phyloP scores from a whole-genome alignment of 2,329 filamentous ascomycete species.

The Blumeriella jaapii region DNA sequence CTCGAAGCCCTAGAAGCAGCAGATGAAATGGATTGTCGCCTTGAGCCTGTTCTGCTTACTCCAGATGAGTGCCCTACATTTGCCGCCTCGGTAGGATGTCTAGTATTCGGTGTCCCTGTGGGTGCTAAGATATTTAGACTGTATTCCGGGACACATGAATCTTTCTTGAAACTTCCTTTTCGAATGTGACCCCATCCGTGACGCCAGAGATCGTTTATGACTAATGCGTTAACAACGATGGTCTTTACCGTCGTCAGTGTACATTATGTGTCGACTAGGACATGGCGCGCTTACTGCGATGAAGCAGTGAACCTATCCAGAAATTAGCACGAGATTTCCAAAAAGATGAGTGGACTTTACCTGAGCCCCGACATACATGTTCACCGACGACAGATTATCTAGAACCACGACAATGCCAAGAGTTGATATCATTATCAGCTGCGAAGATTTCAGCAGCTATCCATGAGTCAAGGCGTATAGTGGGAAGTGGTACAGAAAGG shows the following conservation, averaged over 20 bases:
- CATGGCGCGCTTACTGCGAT: constrained; percentile 7
- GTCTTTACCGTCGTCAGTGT: constrained; percentile 8
- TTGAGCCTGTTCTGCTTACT: too few relatives aligned
- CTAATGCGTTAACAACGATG: constrained; percentile 17
- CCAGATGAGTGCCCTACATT: too few relatives aligned
- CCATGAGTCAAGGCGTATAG: too few relatives aligned
- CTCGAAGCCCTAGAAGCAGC: background rate
- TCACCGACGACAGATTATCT: constrained; percentile 2
- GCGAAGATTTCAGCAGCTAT: too few relatives aligned
- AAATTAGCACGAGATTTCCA: background rate
- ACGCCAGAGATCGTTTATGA: constrained; percentile 17
- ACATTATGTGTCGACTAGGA: background rate
- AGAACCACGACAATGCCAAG: constrained; percentile 8
- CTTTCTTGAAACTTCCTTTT: constrained; percentile 7
- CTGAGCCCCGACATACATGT: constrained; percentile 15
- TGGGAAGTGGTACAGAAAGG: constrained; percentile 9
- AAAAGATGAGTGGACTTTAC: constrained; percentile 1
- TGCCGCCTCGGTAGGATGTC: background rate
- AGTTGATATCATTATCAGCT: constrained; percentile 12
- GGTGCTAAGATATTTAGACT: constrained; percentile 3
- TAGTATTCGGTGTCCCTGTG: background rate
- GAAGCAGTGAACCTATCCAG: constrained; percentile 16
- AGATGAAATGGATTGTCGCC: background rate
- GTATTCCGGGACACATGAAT: constrained; percentile 5
- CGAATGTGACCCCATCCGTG: constrained; percentile 10